Conservation (phyloP, 768 basidiomycete genomes). For the Cystofilobasidium capitatum region DNA sequence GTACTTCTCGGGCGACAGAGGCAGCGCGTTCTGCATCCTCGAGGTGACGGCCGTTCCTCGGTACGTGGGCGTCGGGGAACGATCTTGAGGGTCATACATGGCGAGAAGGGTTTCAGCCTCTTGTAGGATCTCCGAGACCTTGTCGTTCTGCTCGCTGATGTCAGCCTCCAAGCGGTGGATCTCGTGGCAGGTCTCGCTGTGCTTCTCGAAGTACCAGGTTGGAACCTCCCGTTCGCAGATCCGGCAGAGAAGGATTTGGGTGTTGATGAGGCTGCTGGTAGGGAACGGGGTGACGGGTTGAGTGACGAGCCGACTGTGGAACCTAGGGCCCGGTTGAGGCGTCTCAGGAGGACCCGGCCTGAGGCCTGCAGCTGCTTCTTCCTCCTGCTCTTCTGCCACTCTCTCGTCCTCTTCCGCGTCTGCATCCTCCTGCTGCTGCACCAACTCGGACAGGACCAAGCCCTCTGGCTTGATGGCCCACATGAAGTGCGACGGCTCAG, state of each 20-base stretch:
- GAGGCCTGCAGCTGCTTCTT: neutral
- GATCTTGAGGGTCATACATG: neutral
- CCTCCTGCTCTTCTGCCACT: constrained; percentile 1
- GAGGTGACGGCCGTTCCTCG: constrained; percentile 1
- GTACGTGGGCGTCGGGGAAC: neutral
- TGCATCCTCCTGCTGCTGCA: too few species aligned
- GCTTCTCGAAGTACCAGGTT: constrained; percentile 99
- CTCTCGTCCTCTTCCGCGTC: too few species aligned
- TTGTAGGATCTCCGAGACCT: constrained; percentile 71
- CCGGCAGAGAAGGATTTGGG: constrained; percentile 78
- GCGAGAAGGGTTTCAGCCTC: constrained; percentile 12
- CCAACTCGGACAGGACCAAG: constrained; percentile 21
- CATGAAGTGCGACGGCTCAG: constrained; percentile 88
- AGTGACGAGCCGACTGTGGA: constrained; percentile 24
- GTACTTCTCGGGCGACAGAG: neutral
- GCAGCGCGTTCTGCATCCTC: neutral
- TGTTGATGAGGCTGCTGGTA: constrained; percentile 59
- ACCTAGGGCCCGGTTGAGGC: constrained; percentile 6
- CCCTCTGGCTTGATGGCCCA: constrained; percentile 74
- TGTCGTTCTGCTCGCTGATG: constrained; percentile 86
- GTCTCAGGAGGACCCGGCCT: constrained; percentile 7
- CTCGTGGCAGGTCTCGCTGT: constrained; percentile 97
- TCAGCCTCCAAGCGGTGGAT: constrained; percentile 92
- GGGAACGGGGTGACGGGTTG: constrained; percentile 49
- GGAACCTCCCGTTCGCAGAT: constrained; percentile 96